These are phyloP conservation scores for Ceratocystis papillata DNA, from an alignment of 2,329 filamentous ascomycete genomes.

Conservation along the genomic window DNA sequence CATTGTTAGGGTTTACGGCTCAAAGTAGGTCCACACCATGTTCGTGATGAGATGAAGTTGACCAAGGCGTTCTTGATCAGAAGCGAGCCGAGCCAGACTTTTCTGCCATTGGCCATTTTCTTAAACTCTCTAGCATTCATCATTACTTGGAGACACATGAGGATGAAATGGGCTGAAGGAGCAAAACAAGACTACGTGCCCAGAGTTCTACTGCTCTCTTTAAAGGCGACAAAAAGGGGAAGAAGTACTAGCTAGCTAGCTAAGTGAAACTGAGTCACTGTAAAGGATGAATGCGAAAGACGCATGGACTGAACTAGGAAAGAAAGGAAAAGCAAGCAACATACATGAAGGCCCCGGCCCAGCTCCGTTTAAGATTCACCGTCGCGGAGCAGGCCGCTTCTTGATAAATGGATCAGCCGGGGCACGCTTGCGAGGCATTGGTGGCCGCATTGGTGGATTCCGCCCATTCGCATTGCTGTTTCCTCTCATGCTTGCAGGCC, in stretches of 20 bases:
- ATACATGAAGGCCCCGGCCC: not conserved
- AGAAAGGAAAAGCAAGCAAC: not conserved
- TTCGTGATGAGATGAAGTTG: no score
- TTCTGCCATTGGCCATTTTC: no score
- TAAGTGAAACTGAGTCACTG: not conserved
- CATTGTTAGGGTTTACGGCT: no score
- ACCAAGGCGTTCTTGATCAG: no score
- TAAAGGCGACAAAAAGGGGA: not conserved
- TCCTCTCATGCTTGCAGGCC: slow-evolving; percentile 1
- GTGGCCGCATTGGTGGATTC: not conserved
- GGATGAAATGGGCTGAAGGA: no score
- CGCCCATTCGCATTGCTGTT: not conserved
- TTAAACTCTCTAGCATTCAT: no score
- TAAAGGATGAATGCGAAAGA: not conserved
- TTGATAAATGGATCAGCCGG: slow-evolving; percentile 39
- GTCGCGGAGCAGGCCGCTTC: slow-evolving; percentile 29
- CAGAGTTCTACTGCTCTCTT: slow-evolving; percentile 1
- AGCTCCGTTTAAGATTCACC: not conserved
- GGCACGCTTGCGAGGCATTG: slow-evolving; percentile 32
- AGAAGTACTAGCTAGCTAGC: not conserved
- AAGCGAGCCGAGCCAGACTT: no score
- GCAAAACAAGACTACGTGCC: not conserved
- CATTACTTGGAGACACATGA: no score
- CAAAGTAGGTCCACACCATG: no score
- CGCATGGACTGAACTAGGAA: not conserved